Base-by-base conservation (phyloP, 768 basidiomycete genomes). In the Hypholoma sublateritium region DNA sequence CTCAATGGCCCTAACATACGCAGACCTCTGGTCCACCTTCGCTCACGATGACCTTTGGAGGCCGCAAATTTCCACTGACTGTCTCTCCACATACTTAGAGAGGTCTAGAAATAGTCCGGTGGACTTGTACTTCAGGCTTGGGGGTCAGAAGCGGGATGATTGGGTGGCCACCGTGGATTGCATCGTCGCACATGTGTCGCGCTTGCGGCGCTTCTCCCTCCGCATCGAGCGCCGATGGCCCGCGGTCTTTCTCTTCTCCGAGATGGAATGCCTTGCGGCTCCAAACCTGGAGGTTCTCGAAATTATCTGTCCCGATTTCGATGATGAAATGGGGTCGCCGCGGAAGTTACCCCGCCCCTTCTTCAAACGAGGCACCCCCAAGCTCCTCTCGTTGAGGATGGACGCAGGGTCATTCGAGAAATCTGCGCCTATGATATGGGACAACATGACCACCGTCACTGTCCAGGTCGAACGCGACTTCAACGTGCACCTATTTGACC, bases 11-110 rank as follows among this genome's bases (percentile, higher is more conserved):
- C 25, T 58, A 7, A 41, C 44, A 4, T 58, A 28, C 25, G 51
- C 52, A n/a, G 36, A 41, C 36, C 36, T 58, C 14, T 58, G 57
- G 57, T 53, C 57, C 8, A 58, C 36, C 34, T 49, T 52, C 24
- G 24, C 45, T 4, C 43, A 53, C 25, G 44, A 36, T 21, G 50
- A 42, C n/a, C 36, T 53, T 12, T 50, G 48, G 48, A 22, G 48
- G 17, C 5, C 6, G 17, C 2, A 37, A 3, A 50, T 50, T 6
- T n/a, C 48, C 9, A 5, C 11, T 12, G n/a, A 53, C 19, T 35
- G 37, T 25, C 57, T 58, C 28, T 14, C 35, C 19, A 22, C 41
- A 9, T 58, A 58, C 22, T 35, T 58, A 5, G 13, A 42, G 41
- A 41, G 57, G 34, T 58, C 57, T 7, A 12, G 57, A 13, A 46